Evolutionary conservation across 768 basidiomycete genomes (phyloP).

Genomic region (Xerocomellus amylosporus): DNA sequence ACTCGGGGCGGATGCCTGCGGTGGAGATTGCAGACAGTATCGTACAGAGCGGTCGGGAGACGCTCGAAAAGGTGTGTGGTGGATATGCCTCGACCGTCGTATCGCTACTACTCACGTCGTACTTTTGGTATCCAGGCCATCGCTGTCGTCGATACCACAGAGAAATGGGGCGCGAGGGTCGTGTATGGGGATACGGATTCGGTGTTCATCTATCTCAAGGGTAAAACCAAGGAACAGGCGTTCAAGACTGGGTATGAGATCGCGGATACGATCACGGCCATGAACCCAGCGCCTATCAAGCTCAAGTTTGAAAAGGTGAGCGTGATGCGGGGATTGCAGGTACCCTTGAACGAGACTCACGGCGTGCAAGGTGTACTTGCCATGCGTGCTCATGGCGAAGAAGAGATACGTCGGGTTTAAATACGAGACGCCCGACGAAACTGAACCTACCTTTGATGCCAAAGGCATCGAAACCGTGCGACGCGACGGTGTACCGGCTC

Average conservation of each 20-base stretch:
- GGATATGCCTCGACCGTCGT: not conserved
- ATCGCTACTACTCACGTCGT: not conserved
- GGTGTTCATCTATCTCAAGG: slow-evolving; percentile 86
- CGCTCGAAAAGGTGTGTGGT: slow-evolving; percentile 76
- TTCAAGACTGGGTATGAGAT: slow-evolving; percentile 93
- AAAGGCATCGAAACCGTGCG: slow-evolving; percentile 98
- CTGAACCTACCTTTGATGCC: slow-evolving; percentile 82
- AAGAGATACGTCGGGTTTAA: slow-evolving; percentile 98
- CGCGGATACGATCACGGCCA: slow-evolving; percentile 76
- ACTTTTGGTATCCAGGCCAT: slow-evolving; percentile 59
- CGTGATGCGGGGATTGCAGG: not conserved
- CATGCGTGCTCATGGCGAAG: slow-evolving; percentile 94
- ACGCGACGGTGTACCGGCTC: slow-evolving; percentile 86
- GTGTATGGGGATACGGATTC: slow-evolving; percentile 99
- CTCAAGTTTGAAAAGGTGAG: slow-evolving; percentile 95
- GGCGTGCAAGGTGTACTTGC: slow-evolving; percentile 75
- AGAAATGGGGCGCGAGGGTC: slow-evolving; percentile 87
- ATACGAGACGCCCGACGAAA: slow-evolving; percentile 81
- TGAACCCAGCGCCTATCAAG: slow-evolving; percentile 90
- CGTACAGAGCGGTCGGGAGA: slow-evolving; percentile 94
- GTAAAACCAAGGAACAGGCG: slow-evolving; percentile 90
- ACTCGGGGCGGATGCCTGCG: slow-evolving; percentile 96
- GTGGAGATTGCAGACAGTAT: slow-evolving; percentile 98
- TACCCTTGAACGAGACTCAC: not conserved
- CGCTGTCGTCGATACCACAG: slow-evolving; percentile 65